Evolutionary conservation across 2,329 filamentous ascomycete species (phyloP).

Genomic region (Meredithiella fracta): DNA sequence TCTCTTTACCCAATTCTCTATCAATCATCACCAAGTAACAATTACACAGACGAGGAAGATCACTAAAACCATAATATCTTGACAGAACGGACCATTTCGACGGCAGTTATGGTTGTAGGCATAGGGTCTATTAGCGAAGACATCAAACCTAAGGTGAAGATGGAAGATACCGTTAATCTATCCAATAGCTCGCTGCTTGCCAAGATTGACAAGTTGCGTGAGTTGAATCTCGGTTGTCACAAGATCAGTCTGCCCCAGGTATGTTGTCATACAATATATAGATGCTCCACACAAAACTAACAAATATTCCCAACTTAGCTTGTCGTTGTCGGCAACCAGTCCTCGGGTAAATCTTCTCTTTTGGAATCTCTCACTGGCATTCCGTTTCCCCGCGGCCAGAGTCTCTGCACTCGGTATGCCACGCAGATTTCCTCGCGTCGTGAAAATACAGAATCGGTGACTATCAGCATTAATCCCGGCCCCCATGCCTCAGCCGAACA

Average conservation of each 20-base stretch:
- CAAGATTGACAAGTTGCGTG: not conserved
- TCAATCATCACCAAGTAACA: too few relatives aligned
- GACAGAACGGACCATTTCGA: too few relatives aligned
- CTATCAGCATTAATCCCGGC: conserved; percentile 28
- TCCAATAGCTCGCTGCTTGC: not conserved
- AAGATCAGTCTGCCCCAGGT: conserved; percentile 38
- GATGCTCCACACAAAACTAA: not conserved
- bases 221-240: conserved; percentile 16
- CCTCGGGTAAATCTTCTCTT: conserved; percentile 18
- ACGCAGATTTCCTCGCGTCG: conserved; percentile 18
- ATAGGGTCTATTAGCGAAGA: too few relatives aligned
- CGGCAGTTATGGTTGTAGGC: too few relatives aligned
- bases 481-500: conserved; percentile 15
- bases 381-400: conserved; percentile 17
- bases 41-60: too few relatives aligned
- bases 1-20: too few relatives aligned
- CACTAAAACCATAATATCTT: too few relatives aligned
- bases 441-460: conserved; percentile 18
- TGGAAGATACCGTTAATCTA: not conserved
- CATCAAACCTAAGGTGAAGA: too few relatives aligned
- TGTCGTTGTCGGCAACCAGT: conserved; percentile 18
- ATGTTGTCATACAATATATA: not conserved
- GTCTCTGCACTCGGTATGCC: conserved; percentile 17
- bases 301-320: conserved; percentile 15
- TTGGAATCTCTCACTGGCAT: conserved; percentile 17